These are phyloP conservation scores for Glycyrrhiza uralensis DNA, from an alignment of 306 rosid species.

Conservation along the genomic window DNA sequence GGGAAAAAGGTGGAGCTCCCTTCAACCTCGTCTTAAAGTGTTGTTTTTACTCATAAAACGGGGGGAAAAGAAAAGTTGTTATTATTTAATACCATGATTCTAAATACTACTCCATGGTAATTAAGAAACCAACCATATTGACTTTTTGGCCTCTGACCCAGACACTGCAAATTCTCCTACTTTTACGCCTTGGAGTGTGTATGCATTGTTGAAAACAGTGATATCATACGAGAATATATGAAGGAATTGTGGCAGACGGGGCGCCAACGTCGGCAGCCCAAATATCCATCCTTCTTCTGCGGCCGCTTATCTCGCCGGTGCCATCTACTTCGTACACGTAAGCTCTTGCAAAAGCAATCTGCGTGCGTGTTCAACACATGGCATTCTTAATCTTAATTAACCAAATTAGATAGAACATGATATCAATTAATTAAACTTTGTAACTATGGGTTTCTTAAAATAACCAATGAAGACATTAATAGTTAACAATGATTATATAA, in stretches of 20 bases:
- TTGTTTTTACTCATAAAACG: not conserved
- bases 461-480: not conserved
- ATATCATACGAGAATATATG: constrained; percentile 1
- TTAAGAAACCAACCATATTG: not conserved
- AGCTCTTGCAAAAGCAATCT: not conserved
- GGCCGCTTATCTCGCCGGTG: constrained; percentile 42
- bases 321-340: constrained; percentile 25
- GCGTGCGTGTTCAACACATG: constrained; percentile 20
- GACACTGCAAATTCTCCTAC: constrained; percentile 27
- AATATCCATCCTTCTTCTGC: constrained; percentile 19
- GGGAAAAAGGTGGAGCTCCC: not conserved
- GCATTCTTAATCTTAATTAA: not conserved
- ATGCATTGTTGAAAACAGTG: constrained; percentile 20
- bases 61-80: not conserved
- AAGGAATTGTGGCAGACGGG: constrained; percentile 36
- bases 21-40: not conserved
- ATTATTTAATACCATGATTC: not conserved
- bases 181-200: constrained; percentile 37
- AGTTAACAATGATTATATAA: no score
- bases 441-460: not conserved
- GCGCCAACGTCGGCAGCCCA: constrained; percentile 46
- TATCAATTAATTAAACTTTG: not conserved
- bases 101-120: no score
- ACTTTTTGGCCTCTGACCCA: constrained; percentile 22
- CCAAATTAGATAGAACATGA: not conserved